Evolutionary conservation across 352 stramenopile species (phyloP).

Genomic region (Phytophthora pseudosyringae): DNA sequence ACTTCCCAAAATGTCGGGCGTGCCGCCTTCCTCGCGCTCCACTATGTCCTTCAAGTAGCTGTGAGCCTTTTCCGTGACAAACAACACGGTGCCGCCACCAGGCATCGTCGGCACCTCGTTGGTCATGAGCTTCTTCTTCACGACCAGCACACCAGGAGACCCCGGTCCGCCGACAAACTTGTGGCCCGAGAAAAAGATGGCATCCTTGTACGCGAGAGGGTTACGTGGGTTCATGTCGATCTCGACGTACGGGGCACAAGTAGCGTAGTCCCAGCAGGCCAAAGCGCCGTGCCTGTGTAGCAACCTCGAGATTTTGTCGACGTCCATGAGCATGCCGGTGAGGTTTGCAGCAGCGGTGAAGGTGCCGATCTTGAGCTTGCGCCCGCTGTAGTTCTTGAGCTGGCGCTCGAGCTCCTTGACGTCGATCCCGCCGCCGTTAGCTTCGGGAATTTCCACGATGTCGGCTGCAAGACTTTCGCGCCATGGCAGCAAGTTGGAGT

Average conservation of each 20-base stretch:
- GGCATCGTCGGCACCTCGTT: conserved; percentile 67
- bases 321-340: conserved; percentile 92
- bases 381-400: conserved; percentile 54
- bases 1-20: conserved; percentile 94
- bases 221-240: conserved; percentile 96
- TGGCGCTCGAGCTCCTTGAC: conserved; percentile 55
- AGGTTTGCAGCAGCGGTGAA: conserved; percentile 96
- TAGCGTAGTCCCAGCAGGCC: conserved; percentile 97
- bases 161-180: conserved; percentile 96
- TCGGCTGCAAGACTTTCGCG: conserved; percentile 87
- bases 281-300: conserved; percentile 93
- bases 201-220: conserved; percentile 85
- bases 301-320: conserved; percentile 87
- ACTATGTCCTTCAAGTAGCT: conserved; percentile 77
- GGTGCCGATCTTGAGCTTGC: conserved; percentile 80
- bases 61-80: conserved; percentile 63
- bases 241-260: conserved; percentile 91
- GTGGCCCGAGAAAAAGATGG: conserved; percentile 96
- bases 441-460: conserved; percentile 77
- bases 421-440: conserved; percentile 58
- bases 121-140: conserved; percentile 91
- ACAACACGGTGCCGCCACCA: conserved; percentile 62
- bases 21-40: conserved; percentile 96
- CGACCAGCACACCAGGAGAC: conserved; percentile 93
- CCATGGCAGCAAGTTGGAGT: conserved; percentile 98